Evolutionary conservation across 2,329 filamentous ascomycete species (phyloP), one percentile per base, ranked within the genome.

Genomic region (Trichophyton benhamiae): DNA sequence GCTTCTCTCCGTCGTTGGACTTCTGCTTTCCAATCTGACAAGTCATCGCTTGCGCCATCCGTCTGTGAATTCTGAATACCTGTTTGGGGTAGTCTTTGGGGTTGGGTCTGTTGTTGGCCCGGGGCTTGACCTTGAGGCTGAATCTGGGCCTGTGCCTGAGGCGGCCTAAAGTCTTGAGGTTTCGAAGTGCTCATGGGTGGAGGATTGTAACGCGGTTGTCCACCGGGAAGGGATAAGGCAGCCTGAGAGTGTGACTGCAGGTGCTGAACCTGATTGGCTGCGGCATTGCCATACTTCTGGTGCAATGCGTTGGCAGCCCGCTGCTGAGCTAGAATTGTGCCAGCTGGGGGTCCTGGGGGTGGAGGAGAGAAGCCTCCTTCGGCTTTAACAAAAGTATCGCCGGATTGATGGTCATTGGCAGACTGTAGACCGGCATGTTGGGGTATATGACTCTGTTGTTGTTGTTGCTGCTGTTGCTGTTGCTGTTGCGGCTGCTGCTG

Each of bases 21-120:
- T 66, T 79, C 77, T 5, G 72, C 70, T 60, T 77, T 76, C 77
- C 78, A 80, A 53, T 83, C 78, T 3, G 82, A 82, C 48, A 83
- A 74, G 2, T 81, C 80, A 64, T 85, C 87, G 57, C 74, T 78
- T 36, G 87, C 77, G 58, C 91, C 92, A 70, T 97, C 92, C 13
- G 87, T 87, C 72, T 96, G 88, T 25, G 84, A 75, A 57, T 78
- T 77, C 57, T 74, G 72, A 59, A 80, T 67, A 13, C 75, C 75
- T 27, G 75, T 71, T 59, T 76, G 74, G 20, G 36, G n/a, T 25
- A 58, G 9, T 30, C 41, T 41, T 41, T 74, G 68, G 55, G 70
- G 67, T 9, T 46, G 44, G 6, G 22, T n/a, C 63, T 73, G 72
- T 9, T 70, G 67, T 22, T 71, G 69, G 59, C 72, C 71, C 46